Percentiles rank a stretch among this genome's conserved stretches.
phyloP scores from a whole-genome alignment of 176 grass and related monocot species.

The Ensete ventricosum region DNA sequence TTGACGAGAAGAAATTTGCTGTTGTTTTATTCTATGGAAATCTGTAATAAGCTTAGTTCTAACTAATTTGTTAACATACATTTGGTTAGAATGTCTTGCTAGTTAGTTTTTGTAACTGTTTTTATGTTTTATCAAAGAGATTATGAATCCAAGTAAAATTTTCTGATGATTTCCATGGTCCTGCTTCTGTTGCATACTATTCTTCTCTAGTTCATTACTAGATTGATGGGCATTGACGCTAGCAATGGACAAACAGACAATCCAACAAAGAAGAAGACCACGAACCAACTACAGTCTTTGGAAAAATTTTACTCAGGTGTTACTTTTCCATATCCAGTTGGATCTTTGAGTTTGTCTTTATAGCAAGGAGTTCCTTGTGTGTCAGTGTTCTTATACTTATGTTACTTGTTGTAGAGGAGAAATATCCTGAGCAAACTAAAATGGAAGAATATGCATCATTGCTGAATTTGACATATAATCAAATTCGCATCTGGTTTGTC shows the following conservation, averaged over 20 bases:
- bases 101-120: neutral
- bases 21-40: no score
- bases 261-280: slow-evolving; percentile 57
- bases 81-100: neutral
- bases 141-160: neutral
- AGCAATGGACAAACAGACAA: slow-evolving; percentile 22
- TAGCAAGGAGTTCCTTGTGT: no score
- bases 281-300: slow-evolving; percentile 55
- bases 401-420: slow-evolving; percentile 34
- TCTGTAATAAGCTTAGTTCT: no score
- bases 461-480: slow-evolving; percentile 64
- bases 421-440: slow-evolving; percentile 62
- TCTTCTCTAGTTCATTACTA: neutral
- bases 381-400: neutral
- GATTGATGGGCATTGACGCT: slow-evolving; percentile 13
- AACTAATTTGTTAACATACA: no score
- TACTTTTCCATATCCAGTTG: neutral
- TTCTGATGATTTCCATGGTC: neutral
- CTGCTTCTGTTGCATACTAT: neutral
- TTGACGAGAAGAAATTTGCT: no score
- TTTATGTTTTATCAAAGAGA: neutral
- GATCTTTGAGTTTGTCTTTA: neutral
- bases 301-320: slow-evolving; percentile 75
- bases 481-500: slow-evolving; percentile 86
- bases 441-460: slow-evolving; percentile 52